phyloP scores from a whole-genome alignment of 768 basidiomycete species.

The Lepiota subincarnata region DNA sequence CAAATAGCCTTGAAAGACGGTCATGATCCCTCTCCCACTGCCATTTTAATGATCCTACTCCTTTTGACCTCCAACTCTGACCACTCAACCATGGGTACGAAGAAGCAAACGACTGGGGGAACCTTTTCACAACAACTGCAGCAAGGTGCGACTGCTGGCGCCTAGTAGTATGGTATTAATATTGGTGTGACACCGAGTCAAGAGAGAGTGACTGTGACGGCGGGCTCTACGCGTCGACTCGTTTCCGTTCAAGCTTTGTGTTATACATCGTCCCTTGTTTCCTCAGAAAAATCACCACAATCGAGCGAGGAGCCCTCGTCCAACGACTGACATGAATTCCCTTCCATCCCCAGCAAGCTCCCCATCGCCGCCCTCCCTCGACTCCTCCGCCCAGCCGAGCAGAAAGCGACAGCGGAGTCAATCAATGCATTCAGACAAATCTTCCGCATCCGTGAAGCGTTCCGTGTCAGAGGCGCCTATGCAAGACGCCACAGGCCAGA shows the following conservation, averaged over 20 bases:
- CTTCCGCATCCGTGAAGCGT: constrained; percentile 75
- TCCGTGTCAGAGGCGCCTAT: constrained; percentile 65
- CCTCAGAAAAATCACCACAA: background rate
- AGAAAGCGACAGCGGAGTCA: constrained; percentile 73
- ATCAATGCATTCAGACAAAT: constrained; percentile 71
- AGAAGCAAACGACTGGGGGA: too few species aligned
- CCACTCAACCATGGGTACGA: too few species aligned
- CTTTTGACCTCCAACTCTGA: too few species aligned
- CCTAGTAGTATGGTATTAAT: background rate
- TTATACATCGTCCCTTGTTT: constrained; percentile 8
- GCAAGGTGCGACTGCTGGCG: too few species aligned
- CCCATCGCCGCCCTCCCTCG: constrained; percentile 37
- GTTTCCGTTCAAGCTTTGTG: constrained; percentile 7
- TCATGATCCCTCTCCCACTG: too few species aligned
- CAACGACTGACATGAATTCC: constrained; percentile 35
- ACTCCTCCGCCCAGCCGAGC: constrained; percentile 34
- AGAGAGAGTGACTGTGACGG: constrained; percentile 11
- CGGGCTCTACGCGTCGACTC: constrained; percentile 6
- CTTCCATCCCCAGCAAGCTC: constrained; percentile 44
- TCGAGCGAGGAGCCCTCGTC: background rate
- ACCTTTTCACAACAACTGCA: too few species aligned
- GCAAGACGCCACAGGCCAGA: constrained; percentile 35
- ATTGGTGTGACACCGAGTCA: constrained; percentile 2
- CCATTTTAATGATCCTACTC: too few species aligned
- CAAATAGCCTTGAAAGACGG: background rate